phyloP scores from a whole-genome alignment of 768 basidiomycete species.

The Lepiota venenata region DNA sequence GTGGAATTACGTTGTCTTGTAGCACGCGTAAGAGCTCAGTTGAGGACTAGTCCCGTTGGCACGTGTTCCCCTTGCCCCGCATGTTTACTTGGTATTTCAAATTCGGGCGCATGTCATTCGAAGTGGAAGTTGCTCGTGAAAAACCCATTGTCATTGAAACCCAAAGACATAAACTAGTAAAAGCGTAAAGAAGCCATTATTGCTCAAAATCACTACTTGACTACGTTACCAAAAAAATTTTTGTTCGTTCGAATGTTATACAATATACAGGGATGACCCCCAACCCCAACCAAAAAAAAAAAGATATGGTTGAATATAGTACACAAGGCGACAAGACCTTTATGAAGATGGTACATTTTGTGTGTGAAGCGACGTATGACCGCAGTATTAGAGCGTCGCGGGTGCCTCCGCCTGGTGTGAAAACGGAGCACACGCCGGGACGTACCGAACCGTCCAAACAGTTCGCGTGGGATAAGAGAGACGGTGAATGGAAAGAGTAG shows the following conservation, averaged over 20 bases:
- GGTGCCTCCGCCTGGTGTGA: neutral
- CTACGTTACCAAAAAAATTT: slow-evolving; percentile 11
- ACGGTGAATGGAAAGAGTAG: neutral
- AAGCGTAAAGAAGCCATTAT: slow-evolving; percentile 6
- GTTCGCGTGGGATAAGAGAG: neutral
- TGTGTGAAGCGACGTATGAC: neutral
- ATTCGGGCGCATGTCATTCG: too few species aligned
- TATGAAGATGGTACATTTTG: slow-evolving; percentile 10
- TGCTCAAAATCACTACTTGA: neutral
- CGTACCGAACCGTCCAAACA: neutral
- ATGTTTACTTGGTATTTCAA: too few species aligned
- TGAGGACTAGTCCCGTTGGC: too few species aligned
- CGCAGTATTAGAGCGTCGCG: neutral
- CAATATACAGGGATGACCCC: slow-evolving; percentile 1
- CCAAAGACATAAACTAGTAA: slow-evolving; percentile 6
- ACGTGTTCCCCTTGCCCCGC: too few species aligned
- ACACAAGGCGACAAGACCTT: neutral
- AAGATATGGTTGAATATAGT: neutral
- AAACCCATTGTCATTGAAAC: slow-evolving; percentile 9
- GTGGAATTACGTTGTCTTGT: too few species aligned
- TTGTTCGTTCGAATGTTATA: slow-evolving; percentile 7
- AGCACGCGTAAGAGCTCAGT: too few species aligned
- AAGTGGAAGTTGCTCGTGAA: too few species aligned
- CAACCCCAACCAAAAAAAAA: too few species aligned
- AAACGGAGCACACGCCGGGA: neutral